A percentile compares a stretch with the other conserved stretches of the same genome.
phyloP scores from a whole-genome alignment of 2,329 filamentous ascomycete genomes.

The Neonectria neomacrospora region DNA sequence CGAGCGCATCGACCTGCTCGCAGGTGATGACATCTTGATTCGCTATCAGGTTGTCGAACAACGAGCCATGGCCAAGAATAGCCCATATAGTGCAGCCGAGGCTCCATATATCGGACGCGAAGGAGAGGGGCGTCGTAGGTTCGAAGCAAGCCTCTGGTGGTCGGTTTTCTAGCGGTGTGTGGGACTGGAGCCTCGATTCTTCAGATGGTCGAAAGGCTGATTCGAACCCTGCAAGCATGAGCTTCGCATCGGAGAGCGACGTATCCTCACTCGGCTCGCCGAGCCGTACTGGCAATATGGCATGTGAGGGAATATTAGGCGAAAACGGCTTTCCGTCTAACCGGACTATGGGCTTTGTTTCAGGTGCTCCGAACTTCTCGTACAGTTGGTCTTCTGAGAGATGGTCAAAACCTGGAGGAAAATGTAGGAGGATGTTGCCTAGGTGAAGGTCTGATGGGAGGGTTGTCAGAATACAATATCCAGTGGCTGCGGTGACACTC shows the following conservation, averaged over 20 bases:
- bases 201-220: constrained; percentile 45
- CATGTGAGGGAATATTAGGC: background rate
- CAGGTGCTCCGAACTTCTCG: constrained; percentile 4
- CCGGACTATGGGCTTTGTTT: background rate
- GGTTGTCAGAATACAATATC: background rate
- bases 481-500: constrained; percentile 9
- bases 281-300: background rate
- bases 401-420: constrained; percentile 32
- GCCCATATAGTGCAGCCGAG: constrained; percentile 51
- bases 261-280: background rate
- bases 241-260: background rate
- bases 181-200: constrained; percentile 39
- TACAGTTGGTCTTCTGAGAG: background rate
- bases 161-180: constrained; percentile 43
- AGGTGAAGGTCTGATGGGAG: constrained; percentile 46
- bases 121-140: constrained; percentile 46
- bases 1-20: constrained; percentile 35
- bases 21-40: constrained; percentile 26
- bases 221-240: background rate
- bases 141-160: constrained; percentile 52
- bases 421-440: constrained; percentile 49
- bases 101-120: constrained; percentile 54
- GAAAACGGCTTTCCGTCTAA: background rate
- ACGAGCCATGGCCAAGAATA: constrained; percentile 43
- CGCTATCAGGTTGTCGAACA: constrained; percentile 22